phyloP scores from a whole-genome alignment of 495 filamentous ascomycete genomes.

The Bryoglossum gracile region DNA sequence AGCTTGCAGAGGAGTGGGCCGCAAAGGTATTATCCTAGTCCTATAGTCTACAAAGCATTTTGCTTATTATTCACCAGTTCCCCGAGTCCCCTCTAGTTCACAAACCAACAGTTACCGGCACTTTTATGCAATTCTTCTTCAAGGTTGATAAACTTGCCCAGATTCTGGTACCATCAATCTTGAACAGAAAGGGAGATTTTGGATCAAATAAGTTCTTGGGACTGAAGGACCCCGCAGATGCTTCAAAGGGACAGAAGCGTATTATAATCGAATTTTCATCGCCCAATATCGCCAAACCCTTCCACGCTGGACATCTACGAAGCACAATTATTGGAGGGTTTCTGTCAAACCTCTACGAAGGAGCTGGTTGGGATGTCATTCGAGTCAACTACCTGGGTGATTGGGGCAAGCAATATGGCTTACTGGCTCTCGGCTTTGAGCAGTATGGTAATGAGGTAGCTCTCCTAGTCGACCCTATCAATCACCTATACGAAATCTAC shows the following conservation, averaged over 20 bases:
- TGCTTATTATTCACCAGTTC: constrained; percentile 44
- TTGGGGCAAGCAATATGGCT: constrained; percentile 62
- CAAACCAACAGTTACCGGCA: constrained; percentile 53
- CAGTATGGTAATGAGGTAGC: constrained; percentile 53
- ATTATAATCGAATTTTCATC: constrained; percentile 49
- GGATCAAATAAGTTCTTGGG: constrained; percentile 61
- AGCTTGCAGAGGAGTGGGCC: constrained; percentile 62
- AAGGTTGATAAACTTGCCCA: constrained; percentile 50
- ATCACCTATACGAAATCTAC: constrained; percentile 58
- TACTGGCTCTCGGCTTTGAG: constrained; percentile 52
- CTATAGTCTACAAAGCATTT: no score
- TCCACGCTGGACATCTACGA: constrained; percentile 61
- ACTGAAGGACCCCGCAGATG: constrained; percentile 59
- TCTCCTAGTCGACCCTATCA: constrained; percentile 50
- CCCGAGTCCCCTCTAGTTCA: constrained; percentile 66
- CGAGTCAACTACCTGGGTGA: constrained; percentile 62
- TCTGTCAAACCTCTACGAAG: constrained; percentile 51
- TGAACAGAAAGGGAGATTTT: constrained; percentile 52
- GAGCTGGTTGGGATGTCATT: constrained; percentile 53
- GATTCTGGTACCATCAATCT: constrained; percentile 56
- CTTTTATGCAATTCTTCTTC: constrained; percentile 80
- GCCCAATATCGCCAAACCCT: constrained; percentile 60
- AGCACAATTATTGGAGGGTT: constrained; percentile 63
- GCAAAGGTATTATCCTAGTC: constrained; percentile 50
- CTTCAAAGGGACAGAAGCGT: constrained; percentile 63